Conservation (phyloP, 805 yeast species). For the Lipomyces sp. region DNA sequence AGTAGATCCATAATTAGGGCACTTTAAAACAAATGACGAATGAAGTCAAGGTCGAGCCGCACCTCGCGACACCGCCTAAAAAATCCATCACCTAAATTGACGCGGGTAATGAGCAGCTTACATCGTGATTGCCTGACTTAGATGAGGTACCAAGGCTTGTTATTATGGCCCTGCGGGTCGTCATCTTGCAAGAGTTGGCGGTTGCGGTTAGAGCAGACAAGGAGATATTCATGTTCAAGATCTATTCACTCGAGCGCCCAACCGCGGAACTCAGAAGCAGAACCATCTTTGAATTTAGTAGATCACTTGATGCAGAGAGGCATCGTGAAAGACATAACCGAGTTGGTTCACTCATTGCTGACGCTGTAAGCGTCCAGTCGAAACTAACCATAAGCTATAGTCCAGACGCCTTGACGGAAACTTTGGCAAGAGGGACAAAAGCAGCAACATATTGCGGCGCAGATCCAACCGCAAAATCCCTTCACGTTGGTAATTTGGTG, state of each 20-base stretch:
- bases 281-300: neutral
- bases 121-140: neutral
- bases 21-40: too few relatives aligned
- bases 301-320: constrained; percentile 25
- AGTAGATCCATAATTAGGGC: too few relatives aligned
- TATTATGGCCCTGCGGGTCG: neutral
- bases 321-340: constrained; percentile 23
- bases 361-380: neutral
- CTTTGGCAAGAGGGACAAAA: neutral
- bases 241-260: neutral
- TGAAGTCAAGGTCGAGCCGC: too few relatives aligned
- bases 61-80: too few relatives aligned
- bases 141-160: neutral
- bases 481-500: constrained; percentile 87
- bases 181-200: neutral
- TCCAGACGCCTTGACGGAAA: neutral
- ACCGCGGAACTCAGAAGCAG: constrained; percentile 8
- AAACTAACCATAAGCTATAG: neutral
- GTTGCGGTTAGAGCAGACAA: neutral
- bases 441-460: constrained; percentile 83
- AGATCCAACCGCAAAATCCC: constrained; percentile 89
- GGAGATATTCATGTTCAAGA: neutral
- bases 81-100: too few relatives aligned
- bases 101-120: neutral
- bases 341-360: constrained; percentile 7